Evolutionary conservation across 75 land plant genomes (phyloP).

Genomic region (Pinus albicaulis): DNA sequence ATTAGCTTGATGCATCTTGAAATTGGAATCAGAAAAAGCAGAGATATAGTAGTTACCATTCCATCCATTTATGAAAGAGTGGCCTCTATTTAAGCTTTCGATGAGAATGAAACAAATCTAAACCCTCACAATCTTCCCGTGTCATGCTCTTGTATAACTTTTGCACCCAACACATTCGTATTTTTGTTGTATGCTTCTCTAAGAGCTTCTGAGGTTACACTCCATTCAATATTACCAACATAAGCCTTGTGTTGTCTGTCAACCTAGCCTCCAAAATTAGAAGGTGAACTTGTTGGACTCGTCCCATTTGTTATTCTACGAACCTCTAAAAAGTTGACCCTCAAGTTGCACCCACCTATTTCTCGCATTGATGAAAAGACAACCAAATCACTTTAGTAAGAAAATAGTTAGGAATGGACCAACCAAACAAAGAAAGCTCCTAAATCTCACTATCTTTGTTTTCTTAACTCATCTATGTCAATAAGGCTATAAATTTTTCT

Average conservation of each 20-base stretch:
- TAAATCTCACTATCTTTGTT: too few species aligned
- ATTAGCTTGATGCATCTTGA: too few species aligned
- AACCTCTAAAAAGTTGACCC: slow-evolving; percentile 80
- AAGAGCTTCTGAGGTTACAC: slow-evolving; percentile 58
- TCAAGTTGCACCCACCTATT: slow-evolving; percentile 63
- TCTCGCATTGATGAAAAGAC: slow-evolving; percentile 21
- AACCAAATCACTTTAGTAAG: not conserved
- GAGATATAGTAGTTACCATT: slow-evolving; percentile 34
- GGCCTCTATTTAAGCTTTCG: slow-evolving; percentile 45
- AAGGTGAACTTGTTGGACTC: not conserved
- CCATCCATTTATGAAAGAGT: slow-evolving; percentile 77
- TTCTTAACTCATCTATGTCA: too few species aligned
- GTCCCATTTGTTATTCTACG: slow-evolving; percentile 26
- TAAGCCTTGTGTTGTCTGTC: slow-evolving; percentile 69
- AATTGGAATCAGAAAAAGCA: too few species aligned
- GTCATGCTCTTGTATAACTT: slow-evolving; percentile 62
- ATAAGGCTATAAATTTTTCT: too few species aligned
- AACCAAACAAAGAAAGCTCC: too few species aligned
- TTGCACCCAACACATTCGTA: slow-evolving; percentile 73
- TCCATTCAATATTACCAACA: slow-evolving; percentile 88
- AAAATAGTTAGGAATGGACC: not conserved
- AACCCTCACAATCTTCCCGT: slow-evolving; percentile 81
- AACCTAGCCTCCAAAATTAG: not conserved
- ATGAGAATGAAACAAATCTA: slow-evolving; percentile 74
- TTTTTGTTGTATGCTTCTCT: slow-evolving; percentile 49